A percentile compares a stretch with the other conserved stretches of the same genome.
Evolutionary conservation across 768 basidiomycete genomes (phyloP).

Genomic region (Phaffia australis): DNA sequence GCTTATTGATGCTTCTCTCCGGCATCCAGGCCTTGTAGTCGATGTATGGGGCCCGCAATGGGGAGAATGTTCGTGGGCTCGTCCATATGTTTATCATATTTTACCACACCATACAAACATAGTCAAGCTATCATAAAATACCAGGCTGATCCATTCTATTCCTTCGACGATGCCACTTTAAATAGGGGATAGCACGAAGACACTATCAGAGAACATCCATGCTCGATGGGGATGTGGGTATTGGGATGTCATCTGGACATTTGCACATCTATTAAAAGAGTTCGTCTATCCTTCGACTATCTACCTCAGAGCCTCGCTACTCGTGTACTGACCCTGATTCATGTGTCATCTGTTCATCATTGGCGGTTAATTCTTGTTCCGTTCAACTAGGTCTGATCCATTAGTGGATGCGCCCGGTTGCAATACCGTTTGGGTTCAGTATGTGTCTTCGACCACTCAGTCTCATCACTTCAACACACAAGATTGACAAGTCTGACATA

Average conservation of each 20-base stretch:
- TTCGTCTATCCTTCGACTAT: background rate
- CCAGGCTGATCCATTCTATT: too few relatives aligned
- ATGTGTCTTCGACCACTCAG: background rate
- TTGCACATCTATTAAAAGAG: constrained; percentile 19
- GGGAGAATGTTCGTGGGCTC: constrained; percentile 9
- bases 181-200: constrained; percentile 1
- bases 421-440: constrained; percentile 18
- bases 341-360: background rate
- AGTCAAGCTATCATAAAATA: too few relatives aligned
- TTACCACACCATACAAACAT: too few relatives aligned
- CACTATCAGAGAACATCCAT: constrained; percentile 14
- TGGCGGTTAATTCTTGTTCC: background rate
- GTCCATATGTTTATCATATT: too few relatives aligned
- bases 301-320: background rate
- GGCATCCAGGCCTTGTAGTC: constrained; percentile 17
- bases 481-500: background rate
- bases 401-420: constrained; percentile 26
- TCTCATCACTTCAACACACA: background rate
- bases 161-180: too few relatives aligned
- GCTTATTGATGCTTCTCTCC: constrained; percentile 24
- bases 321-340: background rate
- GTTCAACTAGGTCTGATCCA: constrained; percentile 17
- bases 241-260: constrained; percentile 25
- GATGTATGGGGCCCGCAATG: constrained; percentile 24
- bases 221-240: constrained; percentile 24